A percentile compares a stretch with the other conserved stretches of the same genome.
Conservation (phyloP, 1,284 basidiomycete genomes). For the Coniferiporia weirii region DNA sequence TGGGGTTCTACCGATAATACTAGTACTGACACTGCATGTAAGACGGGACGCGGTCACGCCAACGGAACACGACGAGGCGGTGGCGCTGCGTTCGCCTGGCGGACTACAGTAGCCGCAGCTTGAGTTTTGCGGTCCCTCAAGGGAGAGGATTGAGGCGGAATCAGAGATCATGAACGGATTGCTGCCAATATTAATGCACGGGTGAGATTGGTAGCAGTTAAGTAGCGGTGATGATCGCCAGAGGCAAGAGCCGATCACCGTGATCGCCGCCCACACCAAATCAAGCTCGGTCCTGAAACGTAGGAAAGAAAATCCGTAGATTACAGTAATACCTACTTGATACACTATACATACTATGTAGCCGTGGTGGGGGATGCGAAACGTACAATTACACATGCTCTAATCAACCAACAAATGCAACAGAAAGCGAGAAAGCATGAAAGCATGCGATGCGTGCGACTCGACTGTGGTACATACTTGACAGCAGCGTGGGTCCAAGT, state of each 20-base stretch:
- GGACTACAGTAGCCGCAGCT: constrained; percentile 43
- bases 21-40: constrained; percentile 46
- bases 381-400: constrained; percentile 13
- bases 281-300: neutral
- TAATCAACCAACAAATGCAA: neutral
- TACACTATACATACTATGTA: neutral
- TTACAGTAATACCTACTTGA: constrained; percentile 4
- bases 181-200: neutral
- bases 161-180: too few species aligned
- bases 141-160: neutral
- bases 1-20: neutral
- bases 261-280: neutral
- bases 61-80: constrained; percentile 32
- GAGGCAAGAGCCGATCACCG: neutral
- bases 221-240: neutral
- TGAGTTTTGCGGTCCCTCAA: constrained; percentile 20
- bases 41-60: constrained; percentile 33
- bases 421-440: constrained; percentile 1
- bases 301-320: neutral
- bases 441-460: neutral
- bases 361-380: constrained; percentile 1
- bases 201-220: neutral
- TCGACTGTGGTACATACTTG: neutral
- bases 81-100: constrained; percentile 31
- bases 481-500: neutral